phyloP scores from a whole-genome alignment of 768 basidiomycete species.

The Leccinum rimulosum region DNA sequence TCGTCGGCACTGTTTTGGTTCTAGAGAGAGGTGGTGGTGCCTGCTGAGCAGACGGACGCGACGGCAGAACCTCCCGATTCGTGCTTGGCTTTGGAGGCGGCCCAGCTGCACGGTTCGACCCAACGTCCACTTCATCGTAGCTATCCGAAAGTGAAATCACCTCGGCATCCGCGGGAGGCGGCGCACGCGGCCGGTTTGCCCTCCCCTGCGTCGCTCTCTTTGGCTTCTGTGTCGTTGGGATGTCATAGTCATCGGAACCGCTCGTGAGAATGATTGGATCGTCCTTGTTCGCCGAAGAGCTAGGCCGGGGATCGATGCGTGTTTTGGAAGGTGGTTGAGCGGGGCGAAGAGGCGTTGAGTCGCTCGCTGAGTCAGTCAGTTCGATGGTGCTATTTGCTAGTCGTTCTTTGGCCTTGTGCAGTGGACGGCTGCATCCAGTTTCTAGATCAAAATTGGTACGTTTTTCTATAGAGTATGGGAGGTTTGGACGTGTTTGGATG shows the following conservation, averaged over 20 bases:
- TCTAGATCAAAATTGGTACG: constrained; percentile 8
- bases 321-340: not conserved
- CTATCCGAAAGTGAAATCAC: constrained; percentile 33
- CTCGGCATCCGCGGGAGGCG: constrained; percentile 17
- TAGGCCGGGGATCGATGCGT: not conserved
- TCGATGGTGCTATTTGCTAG: constrained; percentile 12
- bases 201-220: not conserved
- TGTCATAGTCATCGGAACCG: constrained; percentile 19
- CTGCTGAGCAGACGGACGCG: not conserved
- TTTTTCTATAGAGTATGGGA: constrained; percentile 9
- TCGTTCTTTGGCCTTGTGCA: constrained; percentile 11
- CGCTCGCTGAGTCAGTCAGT: constrained; percentile 24
- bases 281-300: not conserved
- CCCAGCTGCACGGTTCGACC: not conserved
- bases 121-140: constrained; percentile 11
- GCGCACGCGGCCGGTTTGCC: not conserved
- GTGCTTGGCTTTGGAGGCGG: not conserved
- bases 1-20: not conserved
- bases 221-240: constrained; percentile 1
- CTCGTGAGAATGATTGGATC: constrained; percentile 28
- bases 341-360: constrained; percentile 3
- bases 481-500: not conserved
- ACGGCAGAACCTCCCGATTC: not conserved
- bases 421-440: constrained; percentile 9
- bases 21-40: not conserved